Evolutionary conservation across 345 rosid genomes (phyloP).

Genomic region (Lepidium aucheri): DNA sequence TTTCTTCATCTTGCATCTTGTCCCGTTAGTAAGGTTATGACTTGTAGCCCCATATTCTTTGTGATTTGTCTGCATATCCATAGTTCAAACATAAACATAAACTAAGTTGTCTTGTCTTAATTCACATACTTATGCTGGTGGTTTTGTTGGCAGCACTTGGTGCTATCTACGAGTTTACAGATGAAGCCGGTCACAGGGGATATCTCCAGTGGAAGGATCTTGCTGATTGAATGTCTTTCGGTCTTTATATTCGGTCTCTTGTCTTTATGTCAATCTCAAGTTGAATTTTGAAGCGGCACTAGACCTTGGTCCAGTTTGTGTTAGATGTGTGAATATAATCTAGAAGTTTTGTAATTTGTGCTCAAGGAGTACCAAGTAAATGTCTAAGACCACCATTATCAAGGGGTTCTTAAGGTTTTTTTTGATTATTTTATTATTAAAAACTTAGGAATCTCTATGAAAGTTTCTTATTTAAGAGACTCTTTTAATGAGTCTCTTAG

Average conservation of each 20-base stretch:
- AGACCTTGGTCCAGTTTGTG: neutral
- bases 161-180: constrained; percentile 63
- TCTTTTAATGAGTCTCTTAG: too few relatives aligned
- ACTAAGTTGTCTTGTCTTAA: neutral
- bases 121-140: neutral
- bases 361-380: neutral
- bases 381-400: too few relatives aligned
- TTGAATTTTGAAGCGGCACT: neutral
- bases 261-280: neutral
- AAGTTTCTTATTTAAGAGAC: too few relatives aligned
- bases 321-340: neutral
- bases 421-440: too few relatives aligned
- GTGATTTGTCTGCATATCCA: neutral
- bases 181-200: constrained; percentile 76
- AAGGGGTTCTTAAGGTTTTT: too few relatives aligned
- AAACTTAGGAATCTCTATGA: too few relatives aligned
- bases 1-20: neutral
- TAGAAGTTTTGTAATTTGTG: neutral
- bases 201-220: constrained; percentile 65
- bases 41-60: neutral
- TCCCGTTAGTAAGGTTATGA: neutral
- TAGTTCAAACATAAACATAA: neutral
- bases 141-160: constrained; percentile 48
- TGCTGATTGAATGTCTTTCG: constrained; percentile 30
- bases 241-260: neutral